Evolutionary conservation across 768 basidiomycete species (phyloP), one percentile per base, ranked within the genome.

Genomic region (Boletellus ananas): DNA sequence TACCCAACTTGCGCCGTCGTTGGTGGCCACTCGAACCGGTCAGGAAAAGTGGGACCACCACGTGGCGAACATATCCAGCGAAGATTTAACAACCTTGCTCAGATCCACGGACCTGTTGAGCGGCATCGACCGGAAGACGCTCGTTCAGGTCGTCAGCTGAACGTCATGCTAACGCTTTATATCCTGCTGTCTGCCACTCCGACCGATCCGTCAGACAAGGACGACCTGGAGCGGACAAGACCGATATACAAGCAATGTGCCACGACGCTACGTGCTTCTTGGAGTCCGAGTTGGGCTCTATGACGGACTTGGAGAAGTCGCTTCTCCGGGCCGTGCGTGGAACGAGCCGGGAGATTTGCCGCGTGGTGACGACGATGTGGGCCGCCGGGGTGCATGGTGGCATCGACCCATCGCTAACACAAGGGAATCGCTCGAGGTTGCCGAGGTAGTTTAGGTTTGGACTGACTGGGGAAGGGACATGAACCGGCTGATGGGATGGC

Each of bases 61-160:
- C 3, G 41, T 52, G 9, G 41, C 29, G 40, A 49, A 46, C 33
- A 52, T 58, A 7, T 58, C 50, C 31, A 23, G 33, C n/a, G 31
- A 58, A 21, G 56, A 59, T 39, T 38, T 50, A 7, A 20, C 51
- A 20, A 36, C 16, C 29, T 21, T 59, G 25, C 35, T 7, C 14
- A 23, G 41, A 16, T 38, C 54, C 18, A 38, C 17, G 2, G 17
- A 11, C 3, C 46, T 36, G 10, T 47, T 47, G 1, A 74, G 69
- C 36, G 67, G 65, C 5, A 45, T 70, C 12, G 70, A 70, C 51
- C 70, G 70, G 70, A 43, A 33, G 27, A 55, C 64, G 2, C 47
- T 70, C 31, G 21, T 43, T 9, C 43, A 43, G 18, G 33, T 43
- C 17, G 34, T 6, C 43, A 43, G 18, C 31, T 43, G 13, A 18